These are phyloP conservation scores for Globisporangium iwayamae DNA, from an alignment of 352 stramenopile species.

Conservation along the genomic window DNA sequence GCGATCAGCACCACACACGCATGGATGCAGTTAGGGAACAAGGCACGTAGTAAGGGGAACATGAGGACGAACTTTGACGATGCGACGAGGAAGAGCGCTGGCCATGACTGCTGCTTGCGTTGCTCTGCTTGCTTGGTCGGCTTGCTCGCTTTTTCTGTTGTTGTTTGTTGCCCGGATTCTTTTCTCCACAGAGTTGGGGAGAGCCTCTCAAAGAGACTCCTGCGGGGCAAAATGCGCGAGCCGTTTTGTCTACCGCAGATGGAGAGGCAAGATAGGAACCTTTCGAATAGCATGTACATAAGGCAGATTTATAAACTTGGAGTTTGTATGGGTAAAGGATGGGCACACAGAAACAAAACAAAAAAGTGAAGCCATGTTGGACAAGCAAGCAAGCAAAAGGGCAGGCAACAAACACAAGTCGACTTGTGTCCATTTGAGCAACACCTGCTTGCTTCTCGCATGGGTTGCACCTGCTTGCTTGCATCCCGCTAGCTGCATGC, in stretches of 20 bases:
- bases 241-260: neutral
- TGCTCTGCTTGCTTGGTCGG: neutral
- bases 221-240: neutral
- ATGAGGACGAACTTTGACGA: slow-evolving; percentile 53
- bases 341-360: neutral
- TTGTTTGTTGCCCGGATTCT: neutral
- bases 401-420: neutral
- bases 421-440: neutral
- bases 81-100: slow-evolving; percentile 60
- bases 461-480: neutral
- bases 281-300: neutral
- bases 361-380: slow-evolving; percentile 7
- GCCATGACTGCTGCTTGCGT: slow-evolving; percentile 32
- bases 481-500: neutral
- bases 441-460: neutral
- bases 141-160: neutral
- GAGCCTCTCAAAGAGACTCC: neutral
- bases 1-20: slow-evolving; percentile 5
- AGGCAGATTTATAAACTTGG: neutral
- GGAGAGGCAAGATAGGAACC: neutral
- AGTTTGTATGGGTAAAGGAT: slow-evolving; percentile 1
- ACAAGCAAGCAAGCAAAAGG: neutral
- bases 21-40: neutral
- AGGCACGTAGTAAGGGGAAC: neutral
- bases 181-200: slow-evolving; percentile 5